Base-by-base conservation (phyloP, 2,329 filamentous ascomycete species). In the Tricladium varicosporioides region DNA sequence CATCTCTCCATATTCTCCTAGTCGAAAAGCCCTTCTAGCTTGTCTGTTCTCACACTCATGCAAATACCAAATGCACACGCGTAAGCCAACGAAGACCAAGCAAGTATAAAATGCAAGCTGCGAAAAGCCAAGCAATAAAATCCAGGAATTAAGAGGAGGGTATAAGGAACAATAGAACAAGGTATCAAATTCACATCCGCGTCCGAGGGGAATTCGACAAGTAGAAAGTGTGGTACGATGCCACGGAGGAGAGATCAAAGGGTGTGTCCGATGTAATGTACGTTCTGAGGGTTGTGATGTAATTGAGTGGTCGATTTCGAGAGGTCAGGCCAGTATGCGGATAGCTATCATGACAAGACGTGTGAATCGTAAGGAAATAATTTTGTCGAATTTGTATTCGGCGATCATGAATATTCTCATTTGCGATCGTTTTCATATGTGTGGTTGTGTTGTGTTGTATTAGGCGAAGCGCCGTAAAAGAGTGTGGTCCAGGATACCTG, bases 401-500 rank as follows among this genome's bases (percentile, higher is more conserved):
- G 16, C 54, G 56, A 63, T 65, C 60, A 61, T 62, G 61, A 65
- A 62, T 52, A 44, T 60, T 60, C 44, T 62, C 61, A 59, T 62
- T 53, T 59, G 58, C 61, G 64, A 66, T 65, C 64, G 59, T 65
- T 47, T 53, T 59, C 43, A 53, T 61, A 47, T 64, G 58, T 61
- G 50, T 59, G 51, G 16, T 60, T 53, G 59, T 31, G 46, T 60
- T 59, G 51, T 48, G 56, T 57, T 49, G 54, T 57, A 44, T 54
- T 51, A 48, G 45, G 53, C 54, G 40, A 18, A 33, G 54, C 54
- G 55, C 53, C 59, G 49, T 64, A 63, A 67, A 66, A 54, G 59
- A 66, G 60, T 63, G 63, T 63, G 61, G 63, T 61, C 61, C 60
- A 64, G 67, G 63, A 67, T 69, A 62, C 66, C 65, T 62, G 66